A percentile compares a stretch with the other conserved stretches of the same genome.
Evolutionary conservation across 306 rosid genomes (phyloP).

Genomic region (Lathyrus tuberosus): DNA sequence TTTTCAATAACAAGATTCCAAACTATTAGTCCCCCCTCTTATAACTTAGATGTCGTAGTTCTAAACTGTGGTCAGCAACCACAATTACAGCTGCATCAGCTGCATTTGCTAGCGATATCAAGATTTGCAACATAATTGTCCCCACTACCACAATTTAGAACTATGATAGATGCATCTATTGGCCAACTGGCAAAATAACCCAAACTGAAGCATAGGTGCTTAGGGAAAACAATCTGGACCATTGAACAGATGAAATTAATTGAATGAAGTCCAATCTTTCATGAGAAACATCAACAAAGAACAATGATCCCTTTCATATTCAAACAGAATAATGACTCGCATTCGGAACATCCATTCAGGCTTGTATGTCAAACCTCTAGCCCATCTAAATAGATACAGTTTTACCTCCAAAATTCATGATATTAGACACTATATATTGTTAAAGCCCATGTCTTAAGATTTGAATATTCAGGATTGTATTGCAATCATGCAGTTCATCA

Average conservation of each 20-base stretch:
- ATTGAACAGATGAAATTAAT: background rate
- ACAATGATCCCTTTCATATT: background rate
- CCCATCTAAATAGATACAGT: background rate
- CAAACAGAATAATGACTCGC: constrained; percentile 15
- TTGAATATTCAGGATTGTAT: constrained; percentile 10
- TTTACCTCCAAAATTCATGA: background rate
- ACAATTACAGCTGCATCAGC: background rate
- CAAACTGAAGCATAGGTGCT: background rate
- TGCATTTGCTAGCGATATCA: background rate
- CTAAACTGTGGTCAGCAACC: background rate
- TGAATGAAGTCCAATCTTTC: background rate
- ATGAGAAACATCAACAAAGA: too few relatives aligned
- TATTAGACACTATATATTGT: background rate
- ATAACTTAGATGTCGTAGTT: constrained; percentile 12
- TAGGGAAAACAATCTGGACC: background rate
- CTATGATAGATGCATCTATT: constrained; percentile 12
- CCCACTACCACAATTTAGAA: background rate
- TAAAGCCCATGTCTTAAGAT: background rate
- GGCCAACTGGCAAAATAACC: constrained; percentile 3
- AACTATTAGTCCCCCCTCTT: background rate
- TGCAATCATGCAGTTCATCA: background rate
- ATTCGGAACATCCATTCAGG: background rate
- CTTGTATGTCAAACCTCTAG: background rate
- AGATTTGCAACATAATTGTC: background rate
- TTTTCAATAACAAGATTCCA: constrained; percentile 7